These are phyloP conservation scores for Rhodosporidiobolus sp. DNA, from an alignment of 768 basidiomycete species.

Conservation along the genomic window DNA sequence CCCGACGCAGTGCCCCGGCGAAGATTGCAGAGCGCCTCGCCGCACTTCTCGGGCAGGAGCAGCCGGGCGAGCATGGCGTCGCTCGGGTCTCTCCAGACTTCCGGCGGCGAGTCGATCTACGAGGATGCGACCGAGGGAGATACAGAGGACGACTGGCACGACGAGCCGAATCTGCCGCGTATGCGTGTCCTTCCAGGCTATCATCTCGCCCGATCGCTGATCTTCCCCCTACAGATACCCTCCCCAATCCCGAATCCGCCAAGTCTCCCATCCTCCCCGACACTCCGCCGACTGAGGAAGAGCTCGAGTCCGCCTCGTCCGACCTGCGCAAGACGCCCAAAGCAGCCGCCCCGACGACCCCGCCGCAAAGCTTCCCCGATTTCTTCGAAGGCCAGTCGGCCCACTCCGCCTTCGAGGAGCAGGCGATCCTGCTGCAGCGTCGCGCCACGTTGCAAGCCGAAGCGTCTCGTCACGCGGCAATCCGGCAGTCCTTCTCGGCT, in stretches of 20 bases:
- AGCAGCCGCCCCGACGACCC: background rate
- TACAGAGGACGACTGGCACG: background rate
- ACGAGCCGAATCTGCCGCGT: background rate
- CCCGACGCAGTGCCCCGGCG: background rate
- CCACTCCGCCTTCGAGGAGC: conserved; percentile 13
- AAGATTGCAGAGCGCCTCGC: background rate
- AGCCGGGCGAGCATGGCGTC: conserved; percentile 1
- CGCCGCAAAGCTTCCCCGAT: background rate
- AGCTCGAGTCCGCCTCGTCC: background rate
- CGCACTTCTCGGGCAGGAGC: background rate
- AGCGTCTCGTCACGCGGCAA: background rate
- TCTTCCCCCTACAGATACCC: background rate
- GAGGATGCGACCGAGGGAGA: conserved; percentile 8
- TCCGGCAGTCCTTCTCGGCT: background rate
- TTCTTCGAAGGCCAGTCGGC: background rate
- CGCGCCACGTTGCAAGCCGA: conserved; percentile 1
- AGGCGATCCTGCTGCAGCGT: conserved; percentile 1
- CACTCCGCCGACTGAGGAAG: conserved; percentile 11
- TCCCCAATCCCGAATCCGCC: background rate
- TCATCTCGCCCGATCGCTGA: background rate
- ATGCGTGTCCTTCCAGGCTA: background rate
- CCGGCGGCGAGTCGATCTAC: conserved; percentile 12
- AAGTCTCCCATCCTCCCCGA: conserved; percentile 2
- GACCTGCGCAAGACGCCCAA: background rate
- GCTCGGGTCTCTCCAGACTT: background rate